Conservation (phyloP, 2,329 filamentous ascomycete species). For the Colletotrichum orchidophilum region DNA sequence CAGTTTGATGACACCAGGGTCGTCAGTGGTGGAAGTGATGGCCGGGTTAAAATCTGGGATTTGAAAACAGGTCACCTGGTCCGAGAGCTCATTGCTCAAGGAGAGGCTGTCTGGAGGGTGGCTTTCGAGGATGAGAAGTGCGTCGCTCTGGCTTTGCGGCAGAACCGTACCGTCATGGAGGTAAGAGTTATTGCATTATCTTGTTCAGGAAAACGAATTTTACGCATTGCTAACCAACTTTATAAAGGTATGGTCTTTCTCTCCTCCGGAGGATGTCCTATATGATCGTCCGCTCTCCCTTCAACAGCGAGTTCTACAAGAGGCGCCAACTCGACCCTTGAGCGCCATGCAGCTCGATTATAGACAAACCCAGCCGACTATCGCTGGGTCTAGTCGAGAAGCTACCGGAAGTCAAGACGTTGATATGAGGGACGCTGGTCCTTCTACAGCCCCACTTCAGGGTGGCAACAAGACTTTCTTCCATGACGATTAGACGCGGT, state of each 20-base stretch:
- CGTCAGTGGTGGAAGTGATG: constrained; percentile 94
- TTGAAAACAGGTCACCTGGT: constrained; percentile 90
- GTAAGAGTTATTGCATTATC: no score
- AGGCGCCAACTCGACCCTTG: constrained; percentile 58
- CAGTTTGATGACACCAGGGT: constrained; percentile 97
- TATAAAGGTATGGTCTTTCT: constrained; percentile 89
- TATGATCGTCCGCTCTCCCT: constrained; percentile 63
- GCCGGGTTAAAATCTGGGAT: constrained; percentile 99
- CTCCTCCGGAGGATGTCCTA: constrained; percentile 78
- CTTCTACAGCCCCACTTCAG: constrained; percentile 63
- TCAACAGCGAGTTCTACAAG: constrained; percentile 53
- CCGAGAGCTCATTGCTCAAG: constrained; percentile 88
- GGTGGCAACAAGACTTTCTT: constrained; percentile 60
- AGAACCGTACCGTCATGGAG: constrained; percentile 95
- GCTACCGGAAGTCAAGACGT: constrained; percentile 55
- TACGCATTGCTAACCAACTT: constrained; percentile 40
- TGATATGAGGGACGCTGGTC: constrained; percentile 65
- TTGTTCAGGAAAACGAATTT: not conserved
- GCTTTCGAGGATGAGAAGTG: constrained; percentile 99
- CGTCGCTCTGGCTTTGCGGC: constrained; percentile 90
- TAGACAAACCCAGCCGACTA: constrained; percentile 44
- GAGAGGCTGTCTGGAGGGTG: constrained; percentile 96
- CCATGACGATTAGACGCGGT: constrained; percentile 50
- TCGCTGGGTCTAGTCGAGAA: constrained; percentile 45
- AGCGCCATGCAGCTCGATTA: constrained; percentile 61